These are phyloP conservation scores for Discostella stelligera DNA, from an alignment of 352 stramenopile genomes.

Conservation along the genomic window DNA sequence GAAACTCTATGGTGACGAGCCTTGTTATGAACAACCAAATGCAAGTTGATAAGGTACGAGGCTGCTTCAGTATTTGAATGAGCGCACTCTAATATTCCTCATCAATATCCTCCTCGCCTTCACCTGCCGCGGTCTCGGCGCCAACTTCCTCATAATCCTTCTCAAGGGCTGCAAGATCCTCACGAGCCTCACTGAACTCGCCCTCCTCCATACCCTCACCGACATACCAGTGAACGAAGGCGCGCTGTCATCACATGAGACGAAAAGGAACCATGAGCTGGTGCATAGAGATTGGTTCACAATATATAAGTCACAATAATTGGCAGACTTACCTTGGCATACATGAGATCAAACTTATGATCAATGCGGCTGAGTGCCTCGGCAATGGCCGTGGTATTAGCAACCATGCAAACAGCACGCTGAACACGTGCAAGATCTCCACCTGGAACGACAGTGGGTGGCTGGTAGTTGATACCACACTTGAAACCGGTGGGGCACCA, in stretches of 20 bases:
- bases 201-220: conserved; percentile 99
- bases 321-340: conserved; percentile 86
- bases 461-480: conserved; percentile 99
- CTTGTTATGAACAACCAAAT: too few relatives aligned
- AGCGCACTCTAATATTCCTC: conserved; percentile 9
- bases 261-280: neutral
- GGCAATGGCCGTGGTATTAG: conserved; percentile 97
- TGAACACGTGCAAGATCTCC: conserved; percentile 96
- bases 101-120: conserved; percentile 13
- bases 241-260: conserved; percentile 71
- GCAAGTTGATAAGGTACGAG: too few relatives aligned
- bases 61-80: too few relatives aligned
- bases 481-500: conserved; percentile 99
- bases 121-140: conserved; percentile 87
- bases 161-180: conserved; percentile 96
- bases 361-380: conserved; percentile 97
- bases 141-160: conserved; percentile 99
- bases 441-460: conserved; percentile 92
- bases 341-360: conserved; percentile 99
- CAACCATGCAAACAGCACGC: conserved; percentile 98
- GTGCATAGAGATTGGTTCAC: neutral
- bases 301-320: neutral
- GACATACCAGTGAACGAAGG: conserved; percentile 99
- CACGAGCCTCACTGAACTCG: conserved; percentile 98
- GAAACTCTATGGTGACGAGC: too few relatives aligned